phyloP scores from a whole-genome alignment of 1,284 basidiomycete species.

The Xerocomus minutiporus region DNA sequence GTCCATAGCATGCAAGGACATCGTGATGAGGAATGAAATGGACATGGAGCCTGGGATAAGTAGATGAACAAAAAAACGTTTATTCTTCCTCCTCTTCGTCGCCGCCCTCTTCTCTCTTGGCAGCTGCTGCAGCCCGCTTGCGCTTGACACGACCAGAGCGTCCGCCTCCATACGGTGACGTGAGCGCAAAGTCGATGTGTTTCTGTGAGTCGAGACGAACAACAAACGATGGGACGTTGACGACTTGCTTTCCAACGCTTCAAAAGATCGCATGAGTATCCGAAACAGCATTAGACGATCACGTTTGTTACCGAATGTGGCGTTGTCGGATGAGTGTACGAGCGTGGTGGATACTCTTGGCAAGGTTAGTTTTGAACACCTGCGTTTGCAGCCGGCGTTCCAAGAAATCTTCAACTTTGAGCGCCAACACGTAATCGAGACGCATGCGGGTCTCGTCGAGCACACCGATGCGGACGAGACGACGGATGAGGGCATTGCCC shows the following conservation, averaged over 20 bases:
- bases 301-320: slow-evolving; percentile 75
- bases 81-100: slow-evolving; percentile 91
- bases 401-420: slow-evolving; percentile 99
- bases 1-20: slow-evolving; percentile 32
- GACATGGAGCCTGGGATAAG: slow-evolving; percentile 25
- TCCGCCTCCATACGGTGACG: slow-evolving; percentile 96
- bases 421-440: slow-evolving; percentile 98
- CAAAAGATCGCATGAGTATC: neutral
- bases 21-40: slow-evolving; percentile 26
- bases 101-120: slow-evolving; percentile 86
- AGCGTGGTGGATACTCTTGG: slow-evolving; percentile 98
- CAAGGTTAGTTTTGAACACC: slow-evolving; percentile 98
- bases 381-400: slow-evolving; percentile 98
- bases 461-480: slow-evolving; percentile 99
- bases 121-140: slow-evolving; percentile 93
- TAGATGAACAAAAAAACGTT: slow-evolving; percentile 22
- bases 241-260: slow-evolving; percentile 98
- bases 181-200: slow-evolving; percentile 98
- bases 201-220: slow-evolving; percentile 97
- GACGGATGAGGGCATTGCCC: slow-evolving; percentile 98
- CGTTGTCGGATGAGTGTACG: slow-evolving; percentile 97
- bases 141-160: slow-evolving; percentile 98
- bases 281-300: neutral
- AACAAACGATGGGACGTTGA: slow-evolving; percentile 98
- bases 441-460: slow-evolving; percentile 99